Conservation (phyloP, 106 monocot genomes). For the Dioscorea zingiberensis region DNA sequence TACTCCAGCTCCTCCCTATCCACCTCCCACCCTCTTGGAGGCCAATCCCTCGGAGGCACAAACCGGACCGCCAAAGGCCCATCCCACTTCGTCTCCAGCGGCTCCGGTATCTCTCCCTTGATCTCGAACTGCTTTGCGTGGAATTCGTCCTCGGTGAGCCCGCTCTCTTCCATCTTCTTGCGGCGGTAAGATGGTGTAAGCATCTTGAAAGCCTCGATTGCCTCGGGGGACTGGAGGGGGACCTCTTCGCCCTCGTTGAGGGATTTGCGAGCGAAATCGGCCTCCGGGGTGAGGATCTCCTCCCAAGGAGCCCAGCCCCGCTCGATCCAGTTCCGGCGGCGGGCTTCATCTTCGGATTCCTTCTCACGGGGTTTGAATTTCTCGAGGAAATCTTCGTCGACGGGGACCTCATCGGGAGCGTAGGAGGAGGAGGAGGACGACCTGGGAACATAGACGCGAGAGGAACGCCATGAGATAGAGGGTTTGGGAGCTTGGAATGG, state of each 20-base stretch:
- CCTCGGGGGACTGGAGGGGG: conserved; percentile 72
- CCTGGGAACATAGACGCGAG: background rate
- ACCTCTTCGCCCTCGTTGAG: conserved; percentile 95
- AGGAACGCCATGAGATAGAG: background rate
- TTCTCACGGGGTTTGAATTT: conserved; percentile 41
- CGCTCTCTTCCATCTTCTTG: conserved; percentile 69
- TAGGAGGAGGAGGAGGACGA: conserved; percentile 26
- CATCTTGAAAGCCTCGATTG: conserved; percentile 86
- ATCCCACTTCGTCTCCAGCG: conserved; percentile 60
- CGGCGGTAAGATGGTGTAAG: conserved; percentile 72
- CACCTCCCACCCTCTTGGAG: conserved; percentile 90
- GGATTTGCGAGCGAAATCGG: conserved; percentile 81
- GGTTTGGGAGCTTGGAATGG: background rate
- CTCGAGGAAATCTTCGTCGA: conserved; percentile 59
- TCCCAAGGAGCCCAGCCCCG: conserved; percentile 99
- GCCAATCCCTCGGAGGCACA: conserved; percentile 93
- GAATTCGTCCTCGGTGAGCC: conserved; percentile 63
- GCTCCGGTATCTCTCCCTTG: conserved; percentile 71
- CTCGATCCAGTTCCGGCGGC: conserved; percentile 76
- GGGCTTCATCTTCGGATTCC: conserved; percentile 73
- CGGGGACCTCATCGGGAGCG: conserved; percentile 62
- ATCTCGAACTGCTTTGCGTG: conserved; percentile 46
- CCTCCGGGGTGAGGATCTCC: conserved; percentile 85
- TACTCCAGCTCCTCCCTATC: conserved; percentile 74
- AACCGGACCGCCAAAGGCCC: conserved; percentile 51